These are phyloP conservation scores for Poteriospumella lacustris DNA, from an alignment of 108 stramenopile genomes.

Conservation along the genomic window DNA sequence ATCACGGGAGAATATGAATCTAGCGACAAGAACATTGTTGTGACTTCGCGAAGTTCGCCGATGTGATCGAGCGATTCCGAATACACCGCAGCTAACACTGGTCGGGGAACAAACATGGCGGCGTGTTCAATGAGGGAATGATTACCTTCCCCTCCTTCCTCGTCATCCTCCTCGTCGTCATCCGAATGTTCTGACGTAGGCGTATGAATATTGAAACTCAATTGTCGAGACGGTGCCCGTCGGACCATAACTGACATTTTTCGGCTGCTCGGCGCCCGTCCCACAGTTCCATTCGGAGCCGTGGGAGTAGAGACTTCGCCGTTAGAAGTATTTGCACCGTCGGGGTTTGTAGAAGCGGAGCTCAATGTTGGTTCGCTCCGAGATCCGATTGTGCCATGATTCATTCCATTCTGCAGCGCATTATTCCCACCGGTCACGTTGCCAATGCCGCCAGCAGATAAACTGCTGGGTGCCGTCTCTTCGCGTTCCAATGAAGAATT, in stretches of 20 bases:
- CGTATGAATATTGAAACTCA: neutral
- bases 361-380: too few relatives aligned
- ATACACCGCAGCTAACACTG: conserved; percentile 16
- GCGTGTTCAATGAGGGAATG: neutral
- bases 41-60: conserved; percentile 13
- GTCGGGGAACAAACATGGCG: conserved; percentile 21
- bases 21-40: conserved; percentile 20
- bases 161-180: too few relatives aligned
- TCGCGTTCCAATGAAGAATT: neutral
- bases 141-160: neutral
- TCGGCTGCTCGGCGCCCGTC: too few relatives aligned
- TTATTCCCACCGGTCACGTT: neutral
- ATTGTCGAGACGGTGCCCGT: neutral
- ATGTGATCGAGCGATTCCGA: conserved; percentile 14
- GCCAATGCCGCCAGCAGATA: neutral
- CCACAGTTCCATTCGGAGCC: too few relatives aligned
- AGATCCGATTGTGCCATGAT: too few relatives aligned
- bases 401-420: neutral
- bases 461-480: neutral
- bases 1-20: conserved; percentile 19
- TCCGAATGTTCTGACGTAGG: too few relatives aligned
- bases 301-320: neutral
- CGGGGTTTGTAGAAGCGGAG: neutral
- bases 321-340: neutral
- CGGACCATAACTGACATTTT: neutral